Conservation (phyloP, 192 early-diverging fungal genomes). For the Endogone sp. region DNA sequence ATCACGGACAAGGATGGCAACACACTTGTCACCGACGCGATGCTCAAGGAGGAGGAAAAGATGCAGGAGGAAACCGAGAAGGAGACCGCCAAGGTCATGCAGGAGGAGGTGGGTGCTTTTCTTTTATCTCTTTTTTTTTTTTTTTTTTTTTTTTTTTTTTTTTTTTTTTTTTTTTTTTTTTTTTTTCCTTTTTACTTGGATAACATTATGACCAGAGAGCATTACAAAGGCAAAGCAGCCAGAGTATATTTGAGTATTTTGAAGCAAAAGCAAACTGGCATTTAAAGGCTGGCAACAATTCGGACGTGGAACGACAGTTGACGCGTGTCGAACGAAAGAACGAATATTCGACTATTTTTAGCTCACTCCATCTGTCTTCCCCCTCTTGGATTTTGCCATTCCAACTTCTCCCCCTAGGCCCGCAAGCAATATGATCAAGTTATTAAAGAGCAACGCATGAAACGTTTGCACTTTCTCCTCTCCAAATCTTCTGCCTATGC, state of each 20-base stretch:
- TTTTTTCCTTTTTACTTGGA: too few species aligned
- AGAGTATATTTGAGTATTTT: too few species aligned
- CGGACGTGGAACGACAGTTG: too few species aligned
- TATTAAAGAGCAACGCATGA: constrained; percentile 59
- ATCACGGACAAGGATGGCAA: neutral
- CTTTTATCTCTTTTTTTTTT: neutral
- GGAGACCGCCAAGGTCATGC: constrained; percentile 41
- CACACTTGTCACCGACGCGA: constrained; percentile 25
- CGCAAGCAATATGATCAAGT: constrained; percentile 55
- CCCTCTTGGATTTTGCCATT: too few species aligned
- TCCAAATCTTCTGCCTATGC: constrained; percentile 81
- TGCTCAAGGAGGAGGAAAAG: constrained; percentile 40
- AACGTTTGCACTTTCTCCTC: constrained; percentile 75
- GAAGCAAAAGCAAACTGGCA: too few species aligned
- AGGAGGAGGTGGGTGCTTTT: constrained; percentile 29
- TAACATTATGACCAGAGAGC: too few species aligned
- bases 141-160: constrained; percentile 13
- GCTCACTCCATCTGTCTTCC: constrained; percentile 1
- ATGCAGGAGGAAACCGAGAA: constrained; percentile 29
- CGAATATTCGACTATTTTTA: neutral
- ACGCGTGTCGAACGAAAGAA: too few species aligned
- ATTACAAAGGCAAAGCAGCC: too few species aligned
- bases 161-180: constrained; percentile 23
- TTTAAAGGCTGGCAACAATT: too few species aligned
- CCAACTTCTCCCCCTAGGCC: constrained; percentile 52